These are phyloP conservation scores for Aspergillus quadrilineatus DNA, from an alignment of 2,329 filamentous ascomycete species.

Conservation along the genomic window DNA sequence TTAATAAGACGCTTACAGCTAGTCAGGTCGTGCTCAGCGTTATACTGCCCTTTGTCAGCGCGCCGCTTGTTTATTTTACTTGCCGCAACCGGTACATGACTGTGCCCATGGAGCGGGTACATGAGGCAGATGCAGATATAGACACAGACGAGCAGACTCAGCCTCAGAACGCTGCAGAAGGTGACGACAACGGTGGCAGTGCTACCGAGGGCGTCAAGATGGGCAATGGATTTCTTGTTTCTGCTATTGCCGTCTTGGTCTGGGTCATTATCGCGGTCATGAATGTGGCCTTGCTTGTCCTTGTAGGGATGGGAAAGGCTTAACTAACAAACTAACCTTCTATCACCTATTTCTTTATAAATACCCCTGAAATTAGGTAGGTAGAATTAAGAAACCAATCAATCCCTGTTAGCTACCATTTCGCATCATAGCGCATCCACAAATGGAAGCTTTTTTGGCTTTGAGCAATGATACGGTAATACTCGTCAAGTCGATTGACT, in stretches of 20 bases:
- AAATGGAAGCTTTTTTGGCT: too few species aligned
- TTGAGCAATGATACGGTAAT: too few species aligned
- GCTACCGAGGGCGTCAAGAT: slow-evolving; percentile 54
- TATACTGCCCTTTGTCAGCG: slow-evolving; percentile 77
- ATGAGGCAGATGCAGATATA: slow-evolving; percentile 18
- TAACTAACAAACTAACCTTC: slow-evolving; percentile 14
- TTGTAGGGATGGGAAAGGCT: slow-evolving; percentile 58
- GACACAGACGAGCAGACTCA: neutral
- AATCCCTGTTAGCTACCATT: neutral
- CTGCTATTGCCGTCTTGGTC: slow-evolving; percentile 59
- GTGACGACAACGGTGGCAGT: slow-evolving; percentile 19
- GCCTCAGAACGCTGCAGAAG: neutral
- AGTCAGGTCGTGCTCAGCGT: slow-evolving; percentile 76
- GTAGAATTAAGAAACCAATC: neutral
- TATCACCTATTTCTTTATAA: neutral
- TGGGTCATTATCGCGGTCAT: slow-evolving; percentile 75
- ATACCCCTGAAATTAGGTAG: neutral
- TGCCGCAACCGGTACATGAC: slow-evolving; percentile 78
- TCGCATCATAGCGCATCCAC: neutral
- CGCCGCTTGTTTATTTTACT: slow-evolving; percentile 83
- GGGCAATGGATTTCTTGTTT: slow-evolving; percentile 69
- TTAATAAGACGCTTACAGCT: slow-evolving; percentile 70
- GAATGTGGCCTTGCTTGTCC: slow-evolving; percentile 74
- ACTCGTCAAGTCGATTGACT: too few species aligned
- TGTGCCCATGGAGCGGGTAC: slow-evolving; percentile 52